phyloP scores from a whole-genome alignment of 176 grass and related monocot genomes.

The Oryza officinalis region DNA sequence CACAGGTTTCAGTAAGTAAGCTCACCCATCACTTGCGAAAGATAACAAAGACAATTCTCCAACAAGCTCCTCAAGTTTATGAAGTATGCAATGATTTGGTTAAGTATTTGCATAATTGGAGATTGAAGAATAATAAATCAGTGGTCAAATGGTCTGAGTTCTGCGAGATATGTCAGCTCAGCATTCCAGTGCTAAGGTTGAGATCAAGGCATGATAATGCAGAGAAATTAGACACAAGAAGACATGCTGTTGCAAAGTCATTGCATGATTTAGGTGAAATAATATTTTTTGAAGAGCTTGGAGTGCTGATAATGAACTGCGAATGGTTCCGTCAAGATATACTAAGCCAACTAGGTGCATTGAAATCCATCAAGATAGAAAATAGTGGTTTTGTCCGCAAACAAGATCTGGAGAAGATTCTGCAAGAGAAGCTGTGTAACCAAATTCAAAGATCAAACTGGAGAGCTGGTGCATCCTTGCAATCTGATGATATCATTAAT shows the following conservation, averaged over 20 bases:
- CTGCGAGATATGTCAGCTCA: constrained; percentile 83
- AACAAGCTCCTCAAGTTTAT: constrained; percentile 73
- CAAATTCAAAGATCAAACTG: constrained; percentile 51
- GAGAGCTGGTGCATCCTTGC: constrained; percentile 51
- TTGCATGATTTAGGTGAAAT: constrained; percentile 76
- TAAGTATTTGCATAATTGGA: constrained; percentile 68
- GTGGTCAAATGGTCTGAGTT: constrained; percentile 81
- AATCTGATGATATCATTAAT: constrained; percentile 72
- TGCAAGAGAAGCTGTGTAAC: constrained; percentile 50
- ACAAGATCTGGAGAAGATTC: constrained; percentile 71
- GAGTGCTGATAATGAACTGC: constrained; percentile 68
- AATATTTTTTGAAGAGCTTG: constrained; percentile 81
- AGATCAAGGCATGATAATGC: constrained; percentile 75
- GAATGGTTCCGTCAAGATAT: constrained; percentile 78
- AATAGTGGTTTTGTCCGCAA: constrained; percentile 68
- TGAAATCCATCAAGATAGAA: constrained; percentile 57
- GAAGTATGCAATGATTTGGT: constrained; percentile 80
- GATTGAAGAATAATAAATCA: constrained; percentile 62
- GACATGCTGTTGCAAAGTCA: constrained; percentile 62
- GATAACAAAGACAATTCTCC: constrained; percentile 72
- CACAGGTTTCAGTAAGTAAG: constrained; percentile 71
- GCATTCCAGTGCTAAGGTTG: constrained; percentile 60
- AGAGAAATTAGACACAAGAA: constrained; percentile 59
- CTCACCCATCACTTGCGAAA: constrained; percentile 64
- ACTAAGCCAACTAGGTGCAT: constrained; percentile 50